Percentiles rank a stretch among this genome's conserved stretches.
These are phyloP conservation scores for Aspergillus avenaceus DNA, from an alignment of 495 filamentous ascomycete species.

Conservation along the genomic window DNA sequence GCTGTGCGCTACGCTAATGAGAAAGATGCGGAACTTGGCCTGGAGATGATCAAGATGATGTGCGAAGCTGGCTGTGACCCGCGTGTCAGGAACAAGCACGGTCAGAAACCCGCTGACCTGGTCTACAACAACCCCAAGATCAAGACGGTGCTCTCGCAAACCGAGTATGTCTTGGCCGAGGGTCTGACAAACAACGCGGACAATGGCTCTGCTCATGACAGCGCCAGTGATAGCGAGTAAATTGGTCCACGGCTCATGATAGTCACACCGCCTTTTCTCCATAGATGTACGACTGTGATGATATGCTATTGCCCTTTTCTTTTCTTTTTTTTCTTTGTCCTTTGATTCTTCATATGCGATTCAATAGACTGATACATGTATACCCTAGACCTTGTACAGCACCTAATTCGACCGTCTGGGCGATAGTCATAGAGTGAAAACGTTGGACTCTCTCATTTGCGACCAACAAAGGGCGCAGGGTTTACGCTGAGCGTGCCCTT, in stretches of 20 bases:
- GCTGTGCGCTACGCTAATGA: conserved; percentile 81
- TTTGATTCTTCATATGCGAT: background rate
- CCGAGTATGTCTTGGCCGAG: conserved; percentile 63
- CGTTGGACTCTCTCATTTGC: too few species aligned
- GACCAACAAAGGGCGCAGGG: too few species aligned
- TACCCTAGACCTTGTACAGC: background rate
- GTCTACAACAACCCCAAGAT: conserved; percentile 61
- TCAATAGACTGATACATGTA: conserved; percentile 3
- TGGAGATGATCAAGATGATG: conserved; percentile 78
- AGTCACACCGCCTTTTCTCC: conserved; percentile 1
- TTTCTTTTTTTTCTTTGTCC: background rate
- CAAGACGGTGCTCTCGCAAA: conserved; percentile 63
- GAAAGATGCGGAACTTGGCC: conserved; percentile 59
- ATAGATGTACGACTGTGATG: conserved; percentile 19
- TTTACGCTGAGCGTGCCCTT: background rate
- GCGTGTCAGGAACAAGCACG: conserved; percentile 44
- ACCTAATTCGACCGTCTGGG: background rate
- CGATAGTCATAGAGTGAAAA: background rate
- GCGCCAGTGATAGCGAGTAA: conserved; percentile 43
- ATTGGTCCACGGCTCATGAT: background rate
- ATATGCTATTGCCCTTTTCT: conserved; percentile 5
- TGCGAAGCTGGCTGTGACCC: conserved; percentile 88
- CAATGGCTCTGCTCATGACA: conserved; percentile 29
- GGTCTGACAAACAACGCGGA: conserved; percentile 31
- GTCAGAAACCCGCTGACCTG: conserved; percentile 38